A percentile compares a stretch with the other conserved stretches of the same genome.
Evolutionary conservation across 2,329 filamentous ascomycete species (phyloP).

Genomic region (Trichoderma brevicompactum): DNA sequence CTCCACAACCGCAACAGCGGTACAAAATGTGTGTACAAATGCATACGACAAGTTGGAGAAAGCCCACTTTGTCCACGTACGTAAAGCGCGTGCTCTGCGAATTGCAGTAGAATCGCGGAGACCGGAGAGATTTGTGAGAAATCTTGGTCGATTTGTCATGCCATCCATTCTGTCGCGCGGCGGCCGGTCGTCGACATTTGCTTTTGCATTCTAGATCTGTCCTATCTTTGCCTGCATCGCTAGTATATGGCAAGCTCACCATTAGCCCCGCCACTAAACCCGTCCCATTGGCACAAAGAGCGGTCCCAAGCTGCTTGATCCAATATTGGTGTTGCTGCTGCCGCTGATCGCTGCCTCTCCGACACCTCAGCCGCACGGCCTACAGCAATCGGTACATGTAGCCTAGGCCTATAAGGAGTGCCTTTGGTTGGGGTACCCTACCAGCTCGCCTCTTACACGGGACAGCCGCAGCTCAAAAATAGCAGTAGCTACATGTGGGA

Average conservation of each 20-base stretch:
- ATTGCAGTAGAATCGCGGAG: background rate
- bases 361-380: conserved; percentile 21
- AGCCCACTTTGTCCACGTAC: conserved; percentile 12
- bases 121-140: background rate
- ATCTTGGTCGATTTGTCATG: too few relatives aligned
- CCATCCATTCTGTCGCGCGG: too few relatives aligned
- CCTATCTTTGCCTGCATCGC: conserved; percentile 14
- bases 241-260: conserved; percentile 10
- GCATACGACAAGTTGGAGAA: background rate
- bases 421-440: background rate
- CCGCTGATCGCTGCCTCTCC: conserved; percentile 17
- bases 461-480: too few relatives aligned
- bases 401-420: background rate
- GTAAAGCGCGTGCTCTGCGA: background rate
- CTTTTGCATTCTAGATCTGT: conserved; percentile 19
- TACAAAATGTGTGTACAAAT: background rate
- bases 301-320: background rate
- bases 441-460: background rate
- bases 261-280: conserved; percentile 17
- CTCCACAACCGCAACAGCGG: conserved; percentile 8
- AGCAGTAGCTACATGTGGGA: too few relatives aligned
- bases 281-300: conserved; percentile 15
- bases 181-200: background rate
- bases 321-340: conserved; percentile 16
- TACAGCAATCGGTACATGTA: background rate